These are phyloP conservation scores for Fraxinus pennsylvanica DNA, from an alignment of 257 asterid genomes.

Conservation along the genomic window DNA sequence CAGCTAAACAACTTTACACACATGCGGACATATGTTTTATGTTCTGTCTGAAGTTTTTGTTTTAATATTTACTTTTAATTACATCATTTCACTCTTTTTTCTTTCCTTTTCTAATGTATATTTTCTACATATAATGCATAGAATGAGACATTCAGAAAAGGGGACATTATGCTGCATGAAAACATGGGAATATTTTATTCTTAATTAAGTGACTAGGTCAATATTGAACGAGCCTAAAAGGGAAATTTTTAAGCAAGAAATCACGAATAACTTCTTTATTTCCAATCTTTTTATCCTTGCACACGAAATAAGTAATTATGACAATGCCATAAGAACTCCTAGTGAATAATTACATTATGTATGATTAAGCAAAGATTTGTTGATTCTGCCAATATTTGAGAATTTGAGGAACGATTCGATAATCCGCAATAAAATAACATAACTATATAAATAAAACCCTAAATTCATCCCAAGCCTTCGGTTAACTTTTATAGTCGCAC, in stretches of 20 bases:
- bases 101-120: background rate
- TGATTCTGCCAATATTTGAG: background rate
- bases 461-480: no score
- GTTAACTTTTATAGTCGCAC: background rate
- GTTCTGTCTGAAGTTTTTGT: background rate
- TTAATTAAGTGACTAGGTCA: background rate
- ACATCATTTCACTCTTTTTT: background rate
- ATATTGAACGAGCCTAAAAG: background rate
- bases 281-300: background rate
- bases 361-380: background rate
- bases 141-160: no score
- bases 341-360: no score
- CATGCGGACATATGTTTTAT: background rate
- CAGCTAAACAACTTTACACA: background rate
- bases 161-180: background rate
- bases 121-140: background rate
- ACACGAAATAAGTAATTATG: background rate
- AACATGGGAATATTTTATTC: background rate
- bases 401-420: background rate
- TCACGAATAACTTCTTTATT: no score
- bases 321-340: no score
- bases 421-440: no score
- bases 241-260: background rate
- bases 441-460: no score
- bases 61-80: background rate